phyloP scores from a whole-genome alignment of 2,329 filamentous ascomycete genomes.

The Hymenoscyphus salicellus region DNA sequence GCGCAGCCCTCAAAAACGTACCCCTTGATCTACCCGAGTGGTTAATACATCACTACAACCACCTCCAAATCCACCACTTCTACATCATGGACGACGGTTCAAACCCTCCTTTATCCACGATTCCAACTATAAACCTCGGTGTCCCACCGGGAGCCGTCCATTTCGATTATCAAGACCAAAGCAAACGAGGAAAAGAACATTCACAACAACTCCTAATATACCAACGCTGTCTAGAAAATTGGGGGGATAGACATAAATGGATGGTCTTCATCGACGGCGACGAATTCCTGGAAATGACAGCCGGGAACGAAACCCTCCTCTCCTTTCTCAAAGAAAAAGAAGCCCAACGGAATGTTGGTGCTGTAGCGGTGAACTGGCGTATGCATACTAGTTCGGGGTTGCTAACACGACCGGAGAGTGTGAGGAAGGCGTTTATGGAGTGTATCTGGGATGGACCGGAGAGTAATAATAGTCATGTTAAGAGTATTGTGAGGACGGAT shows the following conservation, averaged over 20 bases:
- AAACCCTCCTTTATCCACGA: conserved; percentile 22
- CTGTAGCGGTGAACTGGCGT: conserved; percentile 36
- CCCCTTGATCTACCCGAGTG: conserved; percentile 29
- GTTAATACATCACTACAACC: conserved; percentile 32
- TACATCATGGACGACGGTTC: conserved; percentile 35
- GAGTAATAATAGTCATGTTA: conserved; percentile 34
- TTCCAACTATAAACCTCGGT: conserved; percentile 16
- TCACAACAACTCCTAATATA: conserved; percentile 23
- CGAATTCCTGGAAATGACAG: conserved; percentile 35
- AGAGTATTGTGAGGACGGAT: conserved; percentile 33
- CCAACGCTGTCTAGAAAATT: conserved; percentile 24
- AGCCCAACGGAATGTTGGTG: conserved; percentile 28
- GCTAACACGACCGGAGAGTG: conserved; percentile 28
- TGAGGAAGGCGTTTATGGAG: conserved; percentile 32
- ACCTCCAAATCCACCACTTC: conserved; percentile 29
- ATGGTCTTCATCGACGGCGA: conserved; percentile 36
- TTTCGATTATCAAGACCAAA: conserved; percentile 23
- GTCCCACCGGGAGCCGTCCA: conserved; percentile 24
- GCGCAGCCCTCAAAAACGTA: conserved; percentile 30
- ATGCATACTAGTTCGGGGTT: conserved; percentile 35
- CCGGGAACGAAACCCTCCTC: conserved; percentile 27
- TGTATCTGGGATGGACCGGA: conserved; percentile 32
- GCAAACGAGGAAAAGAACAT: conserved; percentile 6
- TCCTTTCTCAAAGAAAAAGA: conserved; percentile 32
- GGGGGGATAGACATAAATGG: conserved; percentile 35